These are phyloP conservation scores for Aureobasidium mangrovei DNA, from an alignment of 2,329 filamentous ascomycete genomes.

Conservation along the genomic window DNA sequence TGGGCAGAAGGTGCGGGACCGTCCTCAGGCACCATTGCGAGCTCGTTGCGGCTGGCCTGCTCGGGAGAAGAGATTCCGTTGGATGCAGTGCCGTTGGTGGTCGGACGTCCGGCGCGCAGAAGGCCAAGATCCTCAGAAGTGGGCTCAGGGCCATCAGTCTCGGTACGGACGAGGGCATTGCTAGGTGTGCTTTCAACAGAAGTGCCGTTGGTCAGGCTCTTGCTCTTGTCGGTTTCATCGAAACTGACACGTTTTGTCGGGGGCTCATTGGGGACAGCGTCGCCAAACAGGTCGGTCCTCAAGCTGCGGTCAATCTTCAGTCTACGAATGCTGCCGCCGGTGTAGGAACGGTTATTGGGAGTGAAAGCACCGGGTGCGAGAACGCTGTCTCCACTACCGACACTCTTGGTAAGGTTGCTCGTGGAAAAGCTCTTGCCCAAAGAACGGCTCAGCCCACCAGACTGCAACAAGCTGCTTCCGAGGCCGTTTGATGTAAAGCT, in stretches of 20 bases:
- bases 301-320: conserved; percentile 86
- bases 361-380: conserved; percentile 79
- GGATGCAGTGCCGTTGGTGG: conserved; percentile 27
- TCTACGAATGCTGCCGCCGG: conserved; percentile 73
- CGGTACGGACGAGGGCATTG: conserved; percentile 44
- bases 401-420: conserved; percentile 74
- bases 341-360: conserved; percentile 48
- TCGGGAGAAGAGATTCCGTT: conserved; percentile 54
- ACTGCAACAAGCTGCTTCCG: conserved; percentile 54
- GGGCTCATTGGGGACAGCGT: conserved; percentile 33
- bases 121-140: conserved; percentile 52
- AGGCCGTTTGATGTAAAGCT: conserved; percentile 58
- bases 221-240: conserved; percentile 37
- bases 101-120: conserved; percentile 42
- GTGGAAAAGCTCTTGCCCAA: conserved; percentile 83
- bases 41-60: conserved; percentile 59
- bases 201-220: conserved; percentile 21
- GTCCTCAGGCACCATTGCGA: conserved; percentile 72
- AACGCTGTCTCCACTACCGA: conserved; percentile 71
- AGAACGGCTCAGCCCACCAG: conserved; percentile 51
- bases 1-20: conserved; percentile 29
- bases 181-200: conserved; percentile 33
- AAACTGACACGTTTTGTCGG: conserved; percentile 81
- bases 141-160: conserved; percentile 42
- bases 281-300: conserved; percentile 55